Base-by-base conservation (phyloP, 192 early-diverging fungal species). In the Umbelopsis sp. region DNA sequence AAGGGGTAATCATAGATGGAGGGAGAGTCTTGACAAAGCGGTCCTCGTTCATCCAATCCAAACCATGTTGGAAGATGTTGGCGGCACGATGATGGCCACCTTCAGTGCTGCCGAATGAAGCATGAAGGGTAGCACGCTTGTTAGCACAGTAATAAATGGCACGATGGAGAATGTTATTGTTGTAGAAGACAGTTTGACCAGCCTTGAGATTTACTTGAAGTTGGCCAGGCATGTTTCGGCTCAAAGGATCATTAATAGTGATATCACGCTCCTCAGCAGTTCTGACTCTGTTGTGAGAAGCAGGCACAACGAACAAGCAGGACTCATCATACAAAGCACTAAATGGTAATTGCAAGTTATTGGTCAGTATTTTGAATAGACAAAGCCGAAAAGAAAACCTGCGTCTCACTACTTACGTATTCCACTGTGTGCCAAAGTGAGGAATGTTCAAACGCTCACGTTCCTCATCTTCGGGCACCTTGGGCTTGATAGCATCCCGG, bases 381-480 rank as follows among this genome's bases (percentile, higher is more conserved):
- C 4, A 53, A 25, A 45, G 13, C 44, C 27, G 46, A 53, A 20
- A 20, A 23, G 13, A 16, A 49, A n/a, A 1, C 18, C 18, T 48
- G 3, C 22, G 5, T 68, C 51, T 10, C 7, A 15, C 3, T 35
- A 65, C 52, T 68, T 68, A 76, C 66, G 81, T 82, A 49, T 84
- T 84, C 82, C 82, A 84, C 68, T 84, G 82, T 9, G 82, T 84
- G 18, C 82, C 82, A 71, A 82, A 80, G 55, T 82, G 82, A 35
- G 81, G 80, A 61, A 82, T 80, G 7, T 70, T 67, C 46, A 84
- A 75, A 46, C 53, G 46, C 37, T 82, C 78, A 0, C 22, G 8
- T 51, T 84, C 82, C 46, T 76, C 75, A 21, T 81, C 78, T 33
- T 70, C 78, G 1, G 73, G 58, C 16, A 73, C 72, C 37, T 80